Base-by-base conservation (phyloP, 805 yeast genomes). In the Nakazawaea molendinolei region DNA sequence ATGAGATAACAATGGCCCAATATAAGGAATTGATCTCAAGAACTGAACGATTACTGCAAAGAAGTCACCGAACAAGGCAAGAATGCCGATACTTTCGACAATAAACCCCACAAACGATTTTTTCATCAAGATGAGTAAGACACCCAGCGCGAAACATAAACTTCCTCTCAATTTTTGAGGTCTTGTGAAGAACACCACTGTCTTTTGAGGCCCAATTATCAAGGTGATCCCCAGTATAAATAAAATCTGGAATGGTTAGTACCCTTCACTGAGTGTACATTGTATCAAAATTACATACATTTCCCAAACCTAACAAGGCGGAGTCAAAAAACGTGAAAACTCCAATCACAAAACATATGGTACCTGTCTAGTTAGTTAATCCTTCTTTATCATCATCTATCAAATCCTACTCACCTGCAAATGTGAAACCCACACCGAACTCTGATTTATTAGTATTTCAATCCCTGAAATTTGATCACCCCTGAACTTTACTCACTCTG, bases 381-480 rank as follows among this genome's bases (percentile, higher is more conserved):
- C n/a, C n/a, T n/a, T n/a, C n/a, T n/a, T n/a, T n/a, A n/a, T n/a
- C n/a, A n/a, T n/a, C n/a, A n/a, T n/a, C n/a, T n/a, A n/a, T n/a
- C n/a, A n/a, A n/a, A 23, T 5, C 8, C 13, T 31, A 47, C 56
- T 33, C 54, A 59, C 79, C 95, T 23, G 81, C 83, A 13, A 94
- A 87, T 4, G 95, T 85, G 67, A 87, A 81, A 3, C 86, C 95
- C 14, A 86, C 96, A 24, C 97, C 97, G 51, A 81, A 78, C 60
- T 87, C 95, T 85, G 42, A 19, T 27, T 23, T 18, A 37, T 39
- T 19, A 29, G 28, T 36, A 22, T 16, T 12, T 13, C 12, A 8
- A 21, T 5, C 10, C n/a, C n/a, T n/a, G n/a, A n/a, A n/a, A n/a
- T n/a, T 19, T 22, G 5, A 5, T 12, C 32, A 10, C 32, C 10